Evolutionary conservation across 2,329 filamentous ascomycete genomes (phyloP).

Genomic region (Sporothrix inflata): DNA sequence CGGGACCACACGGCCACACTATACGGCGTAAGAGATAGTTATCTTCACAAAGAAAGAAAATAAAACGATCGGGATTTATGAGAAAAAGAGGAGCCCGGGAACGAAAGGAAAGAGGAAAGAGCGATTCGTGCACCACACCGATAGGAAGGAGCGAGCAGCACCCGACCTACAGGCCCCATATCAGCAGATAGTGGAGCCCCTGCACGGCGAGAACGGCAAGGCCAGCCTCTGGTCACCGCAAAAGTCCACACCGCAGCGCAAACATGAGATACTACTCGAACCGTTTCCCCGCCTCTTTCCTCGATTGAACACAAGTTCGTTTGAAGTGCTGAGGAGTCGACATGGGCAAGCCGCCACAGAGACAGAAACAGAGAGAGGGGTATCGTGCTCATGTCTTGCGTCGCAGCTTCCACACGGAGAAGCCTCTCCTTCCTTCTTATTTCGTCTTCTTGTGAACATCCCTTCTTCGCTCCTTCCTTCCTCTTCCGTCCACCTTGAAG

Average conservation of each 20-base stretch:
- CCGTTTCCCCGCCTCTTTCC: constrained; percentile 16
- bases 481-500: neutral
- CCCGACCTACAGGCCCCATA: neutral
- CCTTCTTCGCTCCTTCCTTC: neutral
- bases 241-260: constrained; percentile 1
- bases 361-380: neutral
- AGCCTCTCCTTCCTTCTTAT: constrained; percentile 2
- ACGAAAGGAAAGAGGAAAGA: neutral
- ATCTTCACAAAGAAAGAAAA: neutral
- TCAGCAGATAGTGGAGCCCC: constrained; percentile 10
- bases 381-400: neutral
- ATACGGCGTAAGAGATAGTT: neutral
- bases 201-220: constrained; percentile 19
- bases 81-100: constrained; percentile 16
- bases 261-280: neutral
- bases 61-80: neutral
- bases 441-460: neutral
- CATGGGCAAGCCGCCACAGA: neutral
- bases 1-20: too few relatives aligned
- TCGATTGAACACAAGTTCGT: neutral
- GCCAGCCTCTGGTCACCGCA: constrained; percentile 12
- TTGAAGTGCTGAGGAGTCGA: neutral
- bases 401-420: constrained; percentile 6
- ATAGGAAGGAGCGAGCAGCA: constrained; percentile 19
- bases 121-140: constrained; percentile 14